Percentiles rank a stretch among this genome's conserved stretches.
Evolutionary conservation across 78 protist genomes (phyloP).

Genomic region (Thecamonas trahens): DNA sequence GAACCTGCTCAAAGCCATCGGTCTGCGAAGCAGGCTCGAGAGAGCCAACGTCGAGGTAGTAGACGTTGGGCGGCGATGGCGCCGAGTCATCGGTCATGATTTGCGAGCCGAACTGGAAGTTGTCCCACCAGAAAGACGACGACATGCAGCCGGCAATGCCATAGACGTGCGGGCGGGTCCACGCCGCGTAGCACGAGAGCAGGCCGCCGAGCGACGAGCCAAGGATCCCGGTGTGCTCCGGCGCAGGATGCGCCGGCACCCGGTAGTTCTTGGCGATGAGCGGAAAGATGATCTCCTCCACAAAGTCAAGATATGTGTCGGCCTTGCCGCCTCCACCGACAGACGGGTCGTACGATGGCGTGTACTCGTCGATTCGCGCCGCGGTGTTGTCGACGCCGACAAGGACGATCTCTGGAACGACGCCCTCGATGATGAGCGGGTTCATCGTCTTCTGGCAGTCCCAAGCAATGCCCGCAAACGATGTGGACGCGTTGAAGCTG

Average conservation of each 20-base stretch:
- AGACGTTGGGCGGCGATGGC: not conserved
- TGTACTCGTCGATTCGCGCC: constrained; percentile 13
- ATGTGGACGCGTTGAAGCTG: constrained; percentile 10
- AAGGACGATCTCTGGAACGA: constrained; percentile 23
- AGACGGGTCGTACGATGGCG: constrained; percentile 18
- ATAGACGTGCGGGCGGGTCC: constrained; percentile 15
- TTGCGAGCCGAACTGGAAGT: not conserved
- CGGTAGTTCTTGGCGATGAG: not conserved
- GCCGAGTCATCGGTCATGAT: not conserved
- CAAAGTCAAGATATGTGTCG: constrained; percentile 22
- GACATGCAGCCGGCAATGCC: constrained; percentile 12
- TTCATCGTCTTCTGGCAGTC: constrained; percentile 10
- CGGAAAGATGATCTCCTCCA: constrained; percentile 11
- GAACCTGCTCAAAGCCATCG: not conserved
- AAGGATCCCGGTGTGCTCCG: constrained; percentile 5
- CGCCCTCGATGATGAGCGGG: constrained; percentile 2
- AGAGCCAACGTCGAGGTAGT: constrained; percentile 8
- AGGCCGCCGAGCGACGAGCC: constrained; percentile 28
- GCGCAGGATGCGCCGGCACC: too few species aligned
- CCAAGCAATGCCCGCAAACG: constrained; percentile 6
- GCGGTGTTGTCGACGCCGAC: constrained; percentile 23
- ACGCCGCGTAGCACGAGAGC: constrained; percentile 26
- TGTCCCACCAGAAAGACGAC: constrained; percentile 30
- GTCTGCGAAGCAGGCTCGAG: not conserved
- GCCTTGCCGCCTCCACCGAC: constrained; percentile 20